Percentiles rank a stretch among this genome's conserved stretches.
Evolutionary conservation across 2,329 filamentous ascomycete species (phyloP).

Genomic region (Cytospora leucostoma): DNA sequence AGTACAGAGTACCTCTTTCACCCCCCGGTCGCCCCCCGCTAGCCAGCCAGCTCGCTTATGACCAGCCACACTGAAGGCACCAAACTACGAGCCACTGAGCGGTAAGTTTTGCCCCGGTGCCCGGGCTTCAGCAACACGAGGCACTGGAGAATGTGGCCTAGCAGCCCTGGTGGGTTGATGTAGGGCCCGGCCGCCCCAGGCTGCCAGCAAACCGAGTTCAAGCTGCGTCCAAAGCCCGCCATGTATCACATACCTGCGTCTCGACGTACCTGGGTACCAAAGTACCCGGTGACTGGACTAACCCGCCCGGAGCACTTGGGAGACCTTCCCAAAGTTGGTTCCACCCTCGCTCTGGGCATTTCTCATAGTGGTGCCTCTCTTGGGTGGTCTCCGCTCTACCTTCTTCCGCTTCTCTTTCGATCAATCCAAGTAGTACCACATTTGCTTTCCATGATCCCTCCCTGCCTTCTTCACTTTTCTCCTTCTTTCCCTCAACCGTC

Average conservation of each 20-base stretch:
- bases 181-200: not conserved
- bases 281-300: constrained; percentile 8
- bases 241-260: not conserved
- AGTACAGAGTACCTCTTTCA: constrained; percentile 2
- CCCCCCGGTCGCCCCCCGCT: constrained; percentile 12
- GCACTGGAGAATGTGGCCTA: constrained; percentile 9
- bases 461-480: constrained; percentile 16
- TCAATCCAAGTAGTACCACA: constrained; percentile 20
- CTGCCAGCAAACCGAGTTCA: not conserved
- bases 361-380: not conserved
- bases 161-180: not conserved
- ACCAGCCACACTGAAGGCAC: constrained; percentile 6
- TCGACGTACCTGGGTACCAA: not conserved
- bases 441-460: constrained; percentile 21
- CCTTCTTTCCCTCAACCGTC: constrained; percentile 1
- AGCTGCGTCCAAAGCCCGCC: not conserved
- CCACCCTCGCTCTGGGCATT: constrained; percentile 11
- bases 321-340: constrained; percentile 6
- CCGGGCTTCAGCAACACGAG: not conserved
- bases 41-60: constrained; percentile 4
- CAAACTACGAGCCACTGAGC: not conserved
- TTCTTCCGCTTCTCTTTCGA: constrained; percentile 20
- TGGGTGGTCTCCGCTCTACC: constrained; percentile 16
- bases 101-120: not conserved
- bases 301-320: constrained; percentile 10